phyloP scores from a whole-genome alignment of 805 yeast genomes.

The Cyberlindnera mississippiensis region DNA sequence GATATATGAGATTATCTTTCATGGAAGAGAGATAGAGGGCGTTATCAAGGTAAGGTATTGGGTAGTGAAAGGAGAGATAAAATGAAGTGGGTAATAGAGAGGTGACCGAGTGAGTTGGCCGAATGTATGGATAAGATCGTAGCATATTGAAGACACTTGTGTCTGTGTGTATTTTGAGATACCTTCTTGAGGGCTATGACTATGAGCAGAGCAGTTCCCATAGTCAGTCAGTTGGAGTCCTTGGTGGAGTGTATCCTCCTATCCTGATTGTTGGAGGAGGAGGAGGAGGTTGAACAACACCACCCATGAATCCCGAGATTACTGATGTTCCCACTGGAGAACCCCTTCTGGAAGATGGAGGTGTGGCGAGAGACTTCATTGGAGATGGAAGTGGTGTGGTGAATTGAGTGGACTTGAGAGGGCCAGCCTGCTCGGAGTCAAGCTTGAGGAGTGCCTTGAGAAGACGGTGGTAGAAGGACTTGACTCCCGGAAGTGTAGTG shows the following conservation, averaged over 20 bases:
- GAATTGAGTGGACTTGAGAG: constrained; percentile 12
- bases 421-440: constrained; percentile 9
- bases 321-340: constrained; percentile 23
- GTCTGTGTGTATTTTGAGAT: too few relatives aligned
- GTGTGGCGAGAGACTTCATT: constrained; percentile 20
- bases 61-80: too few relatives aligned
- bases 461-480: constrained; percentile 15
- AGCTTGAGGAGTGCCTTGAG: constrained; percentile 13
- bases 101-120: too few relatives aligned
- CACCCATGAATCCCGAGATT: constrained; percentile 9
- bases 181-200: too few relatives aligned
- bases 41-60: too few relatives aligned
- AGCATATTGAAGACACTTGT: too few relatives aligned
- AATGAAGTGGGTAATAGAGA: too few relatives aligned
- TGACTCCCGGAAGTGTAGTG: constrained; percentile 15
- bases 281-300: constrained; percentile 8
- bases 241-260: constrained; percentile 21
- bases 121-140: too few relatives aligned
- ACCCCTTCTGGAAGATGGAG: constrained; percentile 28
- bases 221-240: constrained; percentile 21
- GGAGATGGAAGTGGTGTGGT: constrained; percentile 17
- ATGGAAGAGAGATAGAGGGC: too few relatives aligned
- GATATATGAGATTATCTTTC: too few relatives aligned
- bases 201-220: not conserved
- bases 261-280: constrained; percentile 2